phyloP scores from a whole-genome alignment of 768 basidiomycete species.

The Suillus spraguei region DNA sequence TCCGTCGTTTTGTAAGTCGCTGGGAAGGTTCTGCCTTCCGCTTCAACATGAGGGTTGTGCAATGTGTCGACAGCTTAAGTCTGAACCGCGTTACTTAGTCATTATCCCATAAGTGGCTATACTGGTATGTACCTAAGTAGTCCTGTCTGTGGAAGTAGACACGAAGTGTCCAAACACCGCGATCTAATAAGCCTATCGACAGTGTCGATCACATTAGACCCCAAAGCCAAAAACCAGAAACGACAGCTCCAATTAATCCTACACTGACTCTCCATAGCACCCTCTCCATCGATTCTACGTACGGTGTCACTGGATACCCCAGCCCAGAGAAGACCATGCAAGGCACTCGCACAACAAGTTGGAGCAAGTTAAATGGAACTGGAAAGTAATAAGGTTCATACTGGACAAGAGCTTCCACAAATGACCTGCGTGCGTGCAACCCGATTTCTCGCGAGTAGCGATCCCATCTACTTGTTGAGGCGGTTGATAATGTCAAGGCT shows the following conservation, averaged over 20 bases:
- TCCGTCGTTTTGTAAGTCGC: conserved; percentile 20
- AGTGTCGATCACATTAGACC: conserved; percentile 13
- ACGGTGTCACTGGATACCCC: conserved; percentile 19
- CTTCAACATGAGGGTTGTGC: conserved; percentile 18
- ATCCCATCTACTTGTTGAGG: conserved; percentile 43
- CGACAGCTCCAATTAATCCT: conserved; percentile 38
- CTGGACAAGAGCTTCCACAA: conserved; percentile 36
- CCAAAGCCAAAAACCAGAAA: conserved; percentile 33
- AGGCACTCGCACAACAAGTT: conserved; percentile 8
- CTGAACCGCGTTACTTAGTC: background rate
- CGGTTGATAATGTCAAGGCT: conserved; percentile 11
- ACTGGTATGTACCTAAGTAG: background rate
- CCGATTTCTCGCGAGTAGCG: conserved; percentile 48
- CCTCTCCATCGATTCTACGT: conserved; percentile 27
- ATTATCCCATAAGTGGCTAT: conserved; percentile 1
- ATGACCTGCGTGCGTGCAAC: conserved; percentile 43
- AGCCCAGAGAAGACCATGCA: conserved; percentile 15
- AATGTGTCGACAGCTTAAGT: background rate
- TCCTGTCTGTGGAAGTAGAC: background rate
- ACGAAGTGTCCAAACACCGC: background rate
- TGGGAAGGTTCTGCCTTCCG: conserved; percentile 7
- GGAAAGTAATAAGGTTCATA: conserved; percentile 49
- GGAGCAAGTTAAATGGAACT: conserved; percentile 53
- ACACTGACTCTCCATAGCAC: conserved; percentile 46
- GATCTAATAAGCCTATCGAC: background rate